Conservation (phyloP, 768 basidiomycete genomes). For the Tulasnella sp. region DNA sequence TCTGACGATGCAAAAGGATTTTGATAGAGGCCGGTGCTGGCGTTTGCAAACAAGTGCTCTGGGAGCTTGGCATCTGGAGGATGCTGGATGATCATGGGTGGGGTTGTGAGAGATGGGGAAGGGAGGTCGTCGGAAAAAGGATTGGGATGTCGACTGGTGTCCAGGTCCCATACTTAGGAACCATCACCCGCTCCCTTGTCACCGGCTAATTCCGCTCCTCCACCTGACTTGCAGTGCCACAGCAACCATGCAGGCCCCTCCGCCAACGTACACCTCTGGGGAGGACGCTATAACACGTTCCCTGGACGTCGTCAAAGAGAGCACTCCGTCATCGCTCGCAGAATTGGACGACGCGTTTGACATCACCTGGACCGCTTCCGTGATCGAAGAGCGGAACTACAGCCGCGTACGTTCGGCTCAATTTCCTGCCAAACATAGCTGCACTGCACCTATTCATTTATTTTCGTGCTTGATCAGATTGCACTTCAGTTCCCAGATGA, state of each 20-base stretch:
- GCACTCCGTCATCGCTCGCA: background rate
- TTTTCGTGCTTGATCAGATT: constrained; percentile 36
- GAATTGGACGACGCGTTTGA: constrained; percentile 59
- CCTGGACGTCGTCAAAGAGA: constrained; percentile 31
- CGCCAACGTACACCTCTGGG: constrained; percentile 42
- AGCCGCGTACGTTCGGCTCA: constrained; percentile 45
- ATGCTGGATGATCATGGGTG: constrained; percentile 2
- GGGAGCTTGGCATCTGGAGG: constrained; percentile 11
- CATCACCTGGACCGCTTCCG: constrained; percentile 49
- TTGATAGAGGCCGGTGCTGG: background rate
- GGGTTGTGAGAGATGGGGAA: background rate
- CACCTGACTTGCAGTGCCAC: background rate
- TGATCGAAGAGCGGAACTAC: constrained; percentile 51
- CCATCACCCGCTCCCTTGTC: background rate
- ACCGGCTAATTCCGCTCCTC: background rate
- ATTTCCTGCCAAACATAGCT: background rate
- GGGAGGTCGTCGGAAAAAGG: background rate
- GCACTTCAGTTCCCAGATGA: constrained; percentile 96
- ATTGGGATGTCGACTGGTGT: background rate
- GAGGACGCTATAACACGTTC: constrained; percentile 51
- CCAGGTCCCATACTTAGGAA: background rate
- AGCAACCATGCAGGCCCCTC: background rate
- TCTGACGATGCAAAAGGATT: background rate
- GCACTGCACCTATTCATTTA: background rate
- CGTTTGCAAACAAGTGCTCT: background rate